Evolutionary conservation across 805 yeast species (phyloP).

Genomic region (Metschnikowia picachoensis): DNA sequence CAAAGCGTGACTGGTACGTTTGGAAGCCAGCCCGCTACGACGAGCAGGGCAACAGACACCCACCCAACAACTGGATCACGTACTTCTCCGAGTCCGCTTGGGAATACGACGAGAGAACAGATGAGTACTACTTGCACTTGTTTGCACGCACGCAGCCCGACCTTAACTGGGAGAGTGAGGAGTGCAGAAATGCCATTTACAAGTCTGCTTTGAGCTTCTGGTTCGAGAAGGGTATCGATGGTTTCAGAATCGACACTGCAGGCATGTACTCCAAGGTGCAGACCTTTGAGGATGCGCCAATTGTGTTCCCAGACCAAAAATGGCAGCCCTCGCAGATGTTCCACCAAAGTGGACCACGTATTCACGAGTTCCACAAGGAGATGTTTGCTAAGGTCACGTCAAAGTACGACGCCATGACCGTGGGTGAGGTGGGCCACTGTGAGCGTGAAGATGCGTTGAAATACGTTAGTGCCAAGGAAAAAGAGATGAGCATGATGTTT

Average conservation of each 20-base stretch:
- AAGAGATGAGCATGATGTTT: conserved; percentile 42
- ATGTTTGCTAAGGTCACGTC: conserved; percentile 41
- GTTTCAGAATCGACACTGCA: conserved; percentile 57
- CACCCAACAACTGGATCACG: conserved; percentile 57
- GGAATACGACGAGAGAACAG: conserved; percentile 50
- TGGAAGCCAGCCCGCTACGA: conserved; percentile 52
- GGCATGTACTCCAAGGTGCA: conserved; percentile 49
- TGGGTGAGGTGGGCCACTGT: conserved; percentile 51
- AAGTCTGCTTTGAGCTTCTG: conserved; percentile 48
- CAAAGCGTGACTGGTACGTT: conserved; percentile 60
- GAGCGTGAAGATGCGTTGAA: conserved; percentile 39
- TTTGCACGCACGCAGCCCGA: conserved; percentile 57
- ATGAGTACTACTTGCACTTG: conserved; percentile 52
- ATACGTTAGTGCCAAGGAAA: conserved; percentile 38
- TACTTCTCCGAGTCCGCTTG: conserved; percentile 55
- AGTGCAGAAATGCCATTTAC: conserved; percentile 38
- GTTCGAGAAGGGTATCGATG: conserved; percentile 55
- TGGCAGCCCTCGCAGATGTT: conserved; percentile 36
- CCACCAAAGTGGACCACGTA: conserved; percentile 48
- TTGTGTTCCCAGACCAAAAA: conserved; percentile 36
- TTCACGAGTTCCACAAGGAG: conserved; percentile 54
- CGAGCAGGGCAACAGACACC: conserved; percentile 45
- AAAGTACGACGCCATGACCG: conserved; percentile 51
- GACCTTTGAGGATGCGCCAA: conserved; percentile 46
- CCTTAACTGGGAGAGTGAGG: conserved; percentile 56